Base-by-base conservation (phyloP, 106 monocot genomes). In the Vanilla planifolia region DNA sequence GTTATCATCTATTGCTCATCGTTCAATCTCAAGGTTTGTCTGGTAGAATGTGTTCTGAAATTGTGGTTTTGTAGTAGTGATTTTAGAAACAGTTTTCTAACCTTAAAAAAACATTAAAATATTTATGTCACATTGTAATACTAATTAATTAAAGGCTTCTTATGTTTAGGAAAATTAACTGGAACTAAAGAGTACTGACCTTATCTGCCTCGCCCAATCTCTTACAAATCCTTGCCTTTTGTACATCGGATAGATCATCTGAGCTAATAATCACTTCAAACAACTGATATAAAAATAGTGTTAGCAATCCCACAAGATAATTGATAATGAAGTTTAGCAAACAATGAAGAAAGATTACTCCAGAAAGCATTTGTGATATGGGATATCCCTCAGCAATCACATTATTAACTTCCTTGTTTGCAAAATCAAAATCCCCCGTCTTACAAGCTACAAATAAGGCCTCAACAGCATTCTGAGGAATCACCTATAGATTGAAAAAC, bases 331-430 rank as follows among this genome's bases (percentile, higher is more conserved):
- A 20, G 7, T 6, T 21, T 5, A 10, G 6, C 16, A 33, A 15
- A n/a, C 3, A 4, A 21, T 30, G 48, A 34, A 33, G 20, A 35
- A 9, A 17, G 52, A 46, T 40, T 22, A 92, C 98, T 85, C 88
- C 82, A 69, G 51, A 77, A 3, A 99, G 71, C 73, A 92, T 73
- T 60, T 99, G 98, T 43, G 92, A 88, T 59, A 85, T 92, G 19
- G 98, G 98, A 75, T 92, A 98, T 39, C 98, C 98, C 42, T 98
- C 98, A 15, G 88, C 73, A 55, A 98, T 91, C 67, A 99, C 69
- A 60, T 79, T 85, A 66, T 23, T 73, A 22, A 88, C 98, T 75
- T 85, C 98, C 58, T 75, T 87, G 59, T 80, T 81, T 48, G 85
- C 88, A 22, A 51, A 16, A 58, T 92, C 92, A 70, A 99, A 99